Conservation (phyloP, 495 filamentous ascomycete species). For the Delitschia confertaspora region DNA sequence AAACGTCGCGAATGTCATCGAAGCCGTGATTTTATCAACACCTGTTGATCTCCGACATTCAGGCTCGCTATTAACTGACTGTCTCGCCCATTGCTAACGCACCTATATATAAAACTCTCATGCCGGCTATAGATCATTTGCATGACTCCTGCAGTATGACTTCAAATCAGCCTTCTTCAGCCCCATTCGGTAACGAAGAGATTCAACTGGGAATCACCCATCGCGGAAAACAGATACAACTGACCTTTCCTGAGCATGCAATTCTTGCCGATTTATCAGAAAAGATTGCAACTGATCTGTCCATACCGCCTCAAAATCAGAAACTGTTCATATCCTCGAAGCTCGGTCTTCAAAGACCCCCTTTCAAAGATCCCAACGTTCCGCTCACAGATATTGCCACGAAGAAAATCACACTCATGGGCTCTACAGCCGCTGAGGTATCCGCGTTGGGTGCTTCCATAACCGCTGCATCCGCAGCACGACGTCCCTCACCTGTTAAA, state of each 20-base stretch:
- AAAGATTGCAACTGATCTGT: conserved; percentile 45
- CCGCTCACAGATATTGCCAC: conserved; percentile 43
- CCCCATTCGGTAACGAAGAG: conserved; percentile 4
- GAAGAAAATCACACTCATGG: conserved; percentile 57
- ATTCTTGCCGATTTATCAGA: conserved; percentile 56
- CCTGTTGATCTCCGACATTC: conserved; percentile 2
- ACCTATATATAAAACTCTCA: conserved; percentile 1
- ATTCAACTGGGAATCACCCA: conserved; percentile 45
- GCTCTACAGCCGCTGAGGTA: conserved; percentile 47
- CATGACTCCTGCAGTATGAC: background rate
- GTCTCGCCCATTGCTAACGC: background rate
- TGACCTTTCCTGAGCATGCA: conserved; percentile 39
- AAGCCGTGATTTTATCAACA: conserved; percentile 3
- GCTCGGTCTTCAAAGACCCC: conserved; percentile 56
- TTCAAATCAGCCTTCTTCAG: conserved; percentile 5
- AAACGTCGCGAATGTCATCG: conserved; percentile 23
- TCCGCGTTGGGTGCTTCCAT: conserved; percentile 40
- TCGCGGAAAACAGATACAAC: conserved; percentile 43
- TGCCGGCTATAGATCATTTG: conserved; percentile 3
- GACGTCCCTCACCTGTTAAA: conserved; percentile 36
- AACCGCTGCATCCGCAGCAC: conserved; percentile 35
- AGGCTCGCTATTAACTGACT: conserved; percentile 11
- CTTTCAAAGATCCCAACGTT: conserved; percentile 48
- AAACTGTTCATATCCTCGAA: conserved; percentile 67
- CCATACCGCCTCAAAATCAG: conserved; percentile 60